A percentile compares a stretch with the other conserved stretches of the same genome.
Evolutionary conservation across 1,139 yeast species (phyloP).

Genomic region (Geotrichum bryndzae): DNA sequence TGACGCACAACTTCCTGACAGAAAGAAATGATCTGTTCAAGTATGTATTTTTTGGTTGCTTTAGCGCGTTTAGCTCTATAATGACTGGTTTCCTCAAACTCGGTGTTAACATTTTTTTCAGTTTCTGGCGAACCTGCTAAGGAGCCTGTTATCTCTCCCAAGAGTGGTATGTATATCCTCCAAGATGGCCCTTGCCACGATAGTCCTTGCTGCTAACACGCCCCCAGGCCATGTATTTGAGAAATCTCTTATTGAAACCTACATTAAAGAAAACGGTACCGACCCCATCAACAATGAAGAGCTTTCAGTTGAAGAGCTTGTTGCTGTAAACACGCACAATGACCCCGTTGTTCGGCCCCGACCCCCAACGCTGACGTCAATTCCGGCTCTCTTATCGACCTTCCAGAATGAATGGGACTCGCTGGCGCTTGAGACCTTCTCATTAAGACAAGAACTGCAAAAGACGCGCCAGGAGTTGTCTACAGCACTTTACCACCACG

Average conservation of each 20-base stretch:
- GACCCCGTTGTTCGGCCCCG: slow-evolving; percentile 41
- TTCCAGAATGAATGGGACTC: slow-evolving; percentile 92
- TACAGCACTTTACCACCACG: slow-evolving; percentile 72
- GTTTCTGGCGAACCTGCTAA: slow-evolving; percentile 65
- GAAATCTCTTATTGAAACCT: slow-evolving; percentile 51
- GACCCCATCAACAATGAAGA: slow-evolving; percentile 75
- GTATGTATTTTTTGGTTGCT: slow-evolving; percentile 24
- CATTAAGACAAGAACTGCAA: slow-evolving; percentile 64
- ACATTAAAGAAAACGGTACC: slow-evolving; percentile 55
- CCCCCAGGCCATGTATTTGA: slow-evolving; percentile 55
- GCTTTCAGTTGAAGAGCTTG: slow-evolving; percentile 52
- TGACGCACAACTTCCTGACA: neutral
- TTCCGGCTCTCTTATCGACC: slow-evolving; percentile 68
- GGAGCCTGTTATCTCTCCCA: slow-evolving; percentile 71
- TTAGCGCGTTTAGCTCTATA: neutral
- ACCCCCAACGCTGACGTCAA: slow-evolving; percentile 54
- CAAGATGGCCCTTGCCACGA: neutral
- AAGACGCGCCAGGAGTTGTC: slow-evolving; percentile 67
- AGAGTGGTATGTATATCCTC: slow-evolving; percentile 44
- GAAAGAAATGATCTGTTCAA: slow-evolving; percentile 29
- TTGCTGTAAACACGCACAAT: slow-evolving; percentile 40
- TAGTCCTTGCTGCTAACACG: slow-evolving; percentile 2
- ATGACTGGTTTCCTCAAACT: neutral
- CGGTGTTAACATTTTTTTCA: slow-evolving; percentile 18
- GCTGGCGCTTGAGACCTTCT: slow-evolving; percentile 71